These are phyloP conservation scores for Prunus campanulata DNA, from an alignment of 306 rosid genomes.

Conservation along the genomic window DNA sequence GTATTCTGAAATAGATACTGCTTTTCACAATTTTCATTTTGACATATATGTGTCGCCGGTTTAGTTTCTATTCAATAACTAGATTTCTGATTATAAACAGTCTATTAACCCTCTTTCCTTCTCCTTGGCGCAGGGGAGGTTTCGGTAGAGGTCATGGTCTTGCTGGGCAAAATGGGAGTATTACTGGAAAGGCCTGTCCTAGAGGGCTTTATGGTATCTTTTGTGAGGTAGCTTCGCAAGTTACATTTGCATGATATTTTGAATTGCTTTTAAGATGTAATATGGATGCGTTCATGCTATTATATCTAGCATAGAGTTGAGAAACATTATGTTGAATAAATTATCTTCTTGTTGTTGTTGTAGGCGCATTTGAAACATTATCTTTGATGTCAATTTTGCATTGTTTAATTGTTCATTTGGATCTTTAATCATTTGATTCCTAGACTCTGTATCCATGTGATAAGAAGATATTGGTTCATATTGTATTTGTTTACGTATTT, in stretches of 20 bases:
- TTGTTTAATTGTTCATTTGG: not conserved
- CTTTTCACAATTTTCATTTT: not conserved
- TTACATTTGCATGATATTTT: slow-evolving; percentile 10
- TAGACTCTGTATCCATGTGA: not conserved
- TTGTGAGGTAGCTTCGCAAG: slow-evolving; percentile 63
- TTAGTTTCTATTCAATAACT: not conserved
- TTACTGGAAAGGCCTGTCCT: slow-evolving; percentile 83
- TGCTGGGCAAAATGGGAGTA: slow-evolving; percentile 78
- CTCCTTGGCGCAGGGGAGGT: slow-evolving; percentile 68
- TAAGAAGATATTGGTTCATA: slow-evolving; percentile 1
- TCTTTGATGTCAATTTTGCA: slow-evolving; percentile 7
- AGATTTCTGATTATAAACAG: not conserved
- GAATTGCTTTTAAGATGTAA: not conserved
- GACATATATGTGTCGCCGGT: not conserved
- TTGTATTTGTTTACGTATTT: not conserved
- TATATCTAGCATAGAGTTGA: not conserved
- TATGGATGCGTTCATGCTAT: not conserved
- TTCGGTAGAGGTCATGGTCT: slow-evolving; percentile 76
- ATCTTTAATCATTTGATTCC: not conserved
- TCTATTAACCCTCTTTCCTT: not conserved
- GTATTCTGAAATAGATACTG: slow-evolving; percentile 20
- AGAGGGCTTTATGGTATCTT: slow-evolving; percentile 84
- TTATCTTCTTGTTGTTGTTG: not conserved
- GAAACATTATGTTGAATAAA: not conserved
- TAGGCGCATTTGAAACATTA: not conserved